Conservation (phyloP, 2,329 filamentous ascomycete species). For the Aspergillus novoparasiticus region DNA sequence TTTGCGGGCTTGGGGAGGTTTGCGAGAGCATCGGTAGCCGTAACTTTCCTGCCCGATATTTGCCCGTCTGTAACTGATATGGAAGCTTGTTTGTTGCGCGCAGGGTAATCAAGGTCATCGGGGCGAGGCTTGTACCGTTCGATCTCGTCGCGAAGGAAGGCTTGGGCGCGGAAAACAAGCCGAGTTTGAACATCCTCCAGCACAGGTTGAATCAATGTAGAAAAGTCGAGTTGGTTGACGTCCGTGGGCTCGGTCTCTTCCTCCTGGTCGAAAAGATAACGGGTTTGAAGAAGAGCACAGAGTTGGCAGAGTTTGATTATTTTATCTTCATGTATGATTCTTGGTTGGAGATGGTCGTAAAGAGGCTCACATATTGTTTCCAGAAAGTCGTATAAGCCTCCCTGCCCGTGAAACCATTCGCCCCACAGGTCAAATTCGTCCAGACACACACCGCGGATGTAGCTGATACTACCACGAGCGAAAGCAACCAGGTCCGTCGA, state of each 20-base stretch:
- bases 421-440: slow-evolving; percentile 70
- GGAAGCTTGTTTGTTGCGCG: slow-evolving; percentile 50
- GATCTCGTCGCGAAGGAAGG: slow-evolving; percentile 66
- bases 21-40: slow-evolving; percentile 41
- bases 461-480: slow-evolving; percentile 65
- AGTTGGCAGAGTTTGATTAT: slow-evolving; percentile 68
- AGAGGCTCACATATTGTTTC: slow-evolving; percentile 69
- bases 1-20: slow-evolving; percentile 53
- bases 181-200: slow-evolving; percentile 69
- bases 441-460: slow-evolving; percentile 65
- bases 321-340: slow-evolving; percentile 68
- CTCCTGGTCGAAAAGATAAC: slow-evolving; percentile 63
- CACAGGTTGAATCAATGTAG: slow-evolving; percentile 62
- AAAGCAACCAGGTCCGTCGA: slow-evolving; percentile 67
- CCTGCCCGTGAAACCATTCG: slow-evolving; percentile 67
- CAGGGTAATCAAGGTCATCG: slow-evolving; percentile 67
- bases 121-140: slow-evolving; percentile 66
- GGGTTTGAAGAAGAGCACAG: slow-evolving; percentile 66
- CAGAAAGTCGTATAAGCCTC: slow-evolving; percentile 65
- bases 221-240: slow-evolving; percentile 62
- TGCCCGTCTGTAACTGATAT: slow-evolving; percentile 46
- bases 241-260: slow-evolving; percentile 55
- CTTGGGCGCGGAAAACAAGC: slow-evolving; percentile 66
- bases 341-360: slow-evolving; percentile 66
- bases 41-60: slow-evolving; percentile 58